Evolutionary conservation across 2,329 filamentous ascomycete species (phyloP), one percentile per base, ranked within the genome.

Genomic region (Hymenoscyphus occultus): DNA sequence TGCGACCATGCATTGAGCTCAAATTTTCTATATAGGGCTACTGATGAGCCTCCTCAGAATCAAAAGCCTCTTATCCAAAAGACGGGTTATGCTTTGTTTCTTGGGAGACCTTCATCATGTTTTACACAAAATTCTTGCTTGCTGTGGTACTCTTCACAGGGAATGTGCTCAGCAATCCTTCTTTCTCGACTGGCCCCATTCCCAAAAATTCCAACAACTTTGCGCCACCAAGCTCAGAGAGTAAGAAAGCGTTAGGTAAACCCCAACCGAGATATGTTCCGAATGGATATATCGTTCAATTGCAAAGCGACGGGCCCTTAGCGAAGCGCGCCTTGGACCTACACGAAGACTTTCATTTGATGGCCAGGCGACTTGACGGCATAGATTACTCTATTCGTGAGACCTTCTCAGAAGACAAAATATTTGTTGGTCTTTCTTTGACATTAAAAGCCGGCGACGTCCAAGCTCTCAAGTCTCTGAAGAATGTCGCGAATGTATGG

Each of bases 401-500:
- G 13, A 54, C 48, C 1, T 54, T 54, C 22, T 54, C 12, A 3
- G 48, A 54, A 12, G 19, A 54, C 10, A 54, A 22, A 19, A 28
- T 54, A 54, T 54, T 54, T 28, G 48, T 54, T 19, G 48, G 48
- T 22, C 48, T 54, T 28, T 54, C 48, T 12, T 22, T 54, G 48
- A 54, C 48, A 9, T 22, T 54, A 19, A 54, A 22, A 22, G 19
- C 48, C 22, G 48, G 48, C 2, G 19, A 54, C 22, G 19, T 22
- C 13, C 7, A 54, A 54, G 19, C 48, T 10, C 48, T 54, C 48
- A 54, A 54, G 48, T 54, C 48, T 54, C 19, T 54, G 19, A 13
- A 54, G 19, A 54, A 54, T 54, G 48, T 54, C 22, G 48, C 48
- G 22, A 54, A 54, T 54, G 48, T 54, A 13, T 54, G 48, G 48